phyloP scores from a whole-genome alignment of 176 grass and related monocot species.

The Zea luxurians region DNA sequence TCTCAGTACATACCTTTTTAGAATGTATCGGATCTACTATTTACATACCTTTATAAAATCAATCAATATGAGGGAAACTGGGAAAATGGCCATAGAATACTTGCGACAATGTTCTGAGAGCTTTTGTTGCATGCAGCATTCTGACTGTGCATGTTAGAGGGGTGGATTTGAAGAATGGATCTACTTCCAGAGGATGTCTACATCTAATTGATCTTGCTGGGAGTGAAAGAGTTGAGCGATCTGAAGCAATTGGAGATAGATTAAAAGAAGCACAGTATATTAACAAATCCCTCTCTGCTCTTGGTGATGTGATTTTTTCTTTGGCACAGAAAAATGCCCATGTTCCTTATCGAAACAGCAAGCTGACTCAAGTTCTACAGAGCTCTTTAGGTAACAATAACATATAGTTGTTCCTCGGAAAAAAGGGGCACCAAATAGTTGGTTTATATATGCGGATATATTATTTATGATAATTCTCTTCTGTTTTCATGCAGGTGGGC shows the following conservation, averaged over 20 bases:
- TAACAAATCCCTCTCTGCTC: slow-evolving; percentile 88
- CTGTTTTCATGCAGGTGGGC: slow-evolving; percentile 67
- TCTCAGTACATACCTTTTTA: neutral
- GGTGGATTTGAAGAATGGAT: slow-evolving; percentile 76
- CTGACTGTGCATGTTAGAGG: slow-evolving; percentile 93
- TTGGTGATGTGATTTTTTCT: slow-evolving; percentile 93
- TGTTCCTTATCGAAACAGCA: slow-evolving; percentile 97
- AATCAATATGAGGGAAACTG: neutral
- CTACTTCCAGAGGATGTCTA: slow-evolving; percentile 81
- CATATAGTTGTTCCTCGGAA: neutral
- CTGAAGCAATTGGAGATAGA: slow-evolving; percentile 94
- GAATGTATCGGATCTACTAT: neutral
- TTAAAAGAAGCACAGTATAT: slow-evolving; percentile 94
- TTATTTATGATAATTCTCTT: slow-evolving; percentile 5
- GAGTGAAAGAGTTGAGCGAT: slow-evolving; percentile 91
- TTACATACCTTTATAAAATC: neutral
- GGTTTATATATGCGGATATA: neutral
- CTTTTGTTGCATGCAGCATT: slow-evolving; percentile 61
- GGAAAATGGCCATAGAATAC: neutral
- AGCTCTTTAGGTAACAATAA: slow-evolving; percentile 95
- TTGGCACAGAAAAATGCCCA: slow-evolving; percentile 79
- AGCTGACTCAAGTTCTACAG: slow-evolving; percentile 97
- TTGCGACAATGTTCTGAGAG: slow-evolving; percentile 31
- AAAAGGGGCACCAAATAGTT: slow-evolving; percentile 34
- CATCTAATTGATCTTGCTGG: slow-evolving; percentile 97